Evolutionary conservation across 305 asterid species (phyloP).

Genomic region (Fraxinus floribunda): DNA sequence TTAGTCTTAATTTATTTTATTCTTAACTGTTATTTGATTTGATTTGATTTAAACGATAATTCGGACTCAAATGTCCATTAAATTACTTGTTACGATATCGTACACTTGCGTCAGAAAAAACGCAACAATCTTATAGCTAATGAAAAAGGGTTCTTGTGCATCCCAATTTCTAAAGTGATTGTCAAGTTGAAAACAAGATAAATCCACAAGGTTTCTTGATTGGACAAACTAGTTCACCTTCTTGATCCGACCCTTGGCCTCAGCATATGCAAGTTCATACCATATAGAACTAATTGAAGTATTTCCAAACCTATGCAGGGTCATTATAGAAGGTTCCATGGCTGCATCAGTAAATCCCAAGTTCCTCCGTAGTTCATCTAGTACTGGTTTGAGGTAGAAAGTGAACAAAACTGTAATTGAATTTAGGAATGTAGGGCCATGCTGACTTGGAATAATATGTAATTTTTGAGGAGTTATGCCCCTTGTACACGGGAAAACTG

Average conservation of each 20-base stretch:
- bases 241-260: no score
- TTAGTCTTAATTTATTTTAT: no score
- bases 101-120: no score
- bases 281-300: no score
- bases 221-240: background rate
- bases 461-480: no score
- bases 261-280: no score
- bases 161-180: background rate
- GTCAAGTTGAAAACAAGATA: background rate
- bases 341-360: background rate
- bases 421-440: background rate
- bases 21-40: no score
- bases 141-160: background rate
- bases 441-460: background rate
- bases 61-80: no score
- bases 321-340: background rate
- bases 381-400: background rate
- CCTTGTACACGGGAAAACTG: no score
- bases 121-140: background rate
- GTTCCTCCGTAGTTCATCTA: background rate
- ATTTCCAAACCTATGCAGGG: no score
- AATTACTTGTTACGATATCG: no score
- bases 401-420: background rate
- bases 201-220: background rate
- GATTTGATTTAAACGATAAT: no score